Base-by-base conservation (phyloP, 768 basidiomycete genomes). In the Rhodotorula sphaerocarpa region DNA sequence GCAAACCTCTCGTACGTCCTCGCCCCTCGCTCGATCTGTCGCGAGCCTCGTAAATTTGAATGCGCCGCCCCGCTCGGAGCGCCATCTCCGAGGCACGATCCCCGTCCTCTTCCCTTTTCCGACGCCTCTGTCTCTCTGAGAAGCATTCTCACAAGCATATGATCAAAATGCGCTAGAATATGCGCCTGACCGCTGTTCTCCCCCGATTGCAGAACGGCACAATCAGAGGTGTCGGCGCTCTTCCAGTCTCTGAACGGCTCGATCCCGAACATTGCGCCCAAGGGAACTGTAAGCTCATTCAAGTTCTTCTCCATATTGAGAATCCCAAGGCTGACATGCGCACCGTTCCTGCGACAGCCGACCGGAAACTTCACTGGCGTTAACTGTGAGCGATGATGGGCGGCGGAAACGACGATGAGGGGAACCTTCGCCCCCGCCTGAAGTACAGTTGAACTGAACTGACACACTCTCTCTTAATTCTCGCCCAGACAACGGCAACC, bases 271-370 rank as follows among this genome's bases (percentile, higher is more conserved):
- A 64, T 74, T 47, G 50, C 51, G 2, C 70, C 73, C 23, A 71
- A 74, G 56, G 76, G 75, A 15, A 74, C 73, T 2, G 51, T 66
- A n/a, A n/a, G n/a, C n/a, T n/a, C n/a, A n/a, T n/a, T n/a, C n/a
- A n/a, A n/a, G n/a, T n/a, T n/a, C n/a, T n/a, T n/a, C n/a, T n/a
- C n/a, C n/a, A n/a, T n/a, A n/a, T n/a, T n/a, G n/a, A n/a, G n/a
- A n/a, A n/a, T n/a, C n/a, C n/a, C n/a, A n/a, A n/a, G n/a, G n/a
- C n/a, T n/a, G n/a, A n/a, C n/a, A n/a, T n/a, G n/a, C n/a, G n/a
- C n/a, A n/a, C n/a, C n/a, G n/a, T n/a, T n/a, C 16, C 34, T 10
- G 21, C 14, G 15, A 18, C 34, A 56, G 51, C 56, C 62, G 2
- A 60, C 47, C 21, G 76, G 76, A n/a, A 68, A 76, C 58, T 76